Percentiles rank a stretch among this genome's conserved stretches.
Evolutionary conservation across 768 basidiomycete genomes (phyloP).

Genomic region (Leccinum uliginosum): DNA sequence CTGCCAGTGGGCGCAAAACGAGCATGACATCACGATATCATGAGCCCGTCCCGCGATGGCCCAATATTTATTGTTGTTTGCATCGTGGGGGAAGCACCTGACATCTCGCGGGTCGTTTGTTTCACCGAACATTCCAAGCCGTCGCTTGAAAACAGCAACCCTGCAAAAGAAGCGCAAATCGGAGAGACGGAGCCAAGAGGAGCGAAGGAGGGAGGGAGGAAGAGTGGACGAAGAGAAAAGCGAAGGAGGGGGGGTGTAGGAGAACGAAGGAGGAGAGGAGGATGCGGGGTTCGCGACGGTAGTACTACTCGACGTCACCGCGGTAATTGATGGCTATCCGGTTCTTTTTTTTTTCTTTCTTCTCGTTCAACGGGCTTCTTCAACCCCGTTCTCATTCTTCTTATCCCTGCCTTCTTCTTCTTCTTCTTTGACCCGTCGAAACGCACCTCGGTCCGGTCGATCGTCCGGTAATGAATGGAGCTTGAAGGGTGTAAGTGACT

Average conservation of each 20-base stretch:
- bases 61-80: not conserved
- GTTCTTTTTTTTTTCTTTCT: not conserved
- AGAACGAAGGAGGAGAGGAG: not conserved
- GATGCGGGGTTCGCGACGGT: not conserved
- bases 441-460: not conserved
- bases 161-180: not conserved
- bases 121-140: not conserved
- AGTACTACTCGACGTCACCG: not conserved
- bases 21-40: not conserved
- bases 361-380: too few species aligned
- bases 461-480: not conserved
- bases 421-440: not conserved
- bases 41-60: not conserved
- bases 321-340: not conserved
- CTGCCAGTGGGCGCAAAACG: not conserved
- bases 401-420: not conserved
- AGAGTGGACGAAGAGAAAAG: not conserved
- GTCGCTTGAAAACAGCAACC: not conserved
- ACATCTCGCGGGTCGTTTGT: not conserved
- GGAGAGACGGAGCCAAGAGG: not conserved
- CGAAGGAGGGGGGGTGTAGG: not conserved
- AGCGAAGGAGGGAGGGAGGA: not conserved
- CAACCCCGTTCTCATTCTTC: not conserved
- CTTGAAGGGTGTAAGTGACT: not conserved
- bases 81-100: not conserved